Evolutionary conservation across 352 stramenopile genomes (phyloP).

Genomic region (Phytophthora sp.): DNA sequence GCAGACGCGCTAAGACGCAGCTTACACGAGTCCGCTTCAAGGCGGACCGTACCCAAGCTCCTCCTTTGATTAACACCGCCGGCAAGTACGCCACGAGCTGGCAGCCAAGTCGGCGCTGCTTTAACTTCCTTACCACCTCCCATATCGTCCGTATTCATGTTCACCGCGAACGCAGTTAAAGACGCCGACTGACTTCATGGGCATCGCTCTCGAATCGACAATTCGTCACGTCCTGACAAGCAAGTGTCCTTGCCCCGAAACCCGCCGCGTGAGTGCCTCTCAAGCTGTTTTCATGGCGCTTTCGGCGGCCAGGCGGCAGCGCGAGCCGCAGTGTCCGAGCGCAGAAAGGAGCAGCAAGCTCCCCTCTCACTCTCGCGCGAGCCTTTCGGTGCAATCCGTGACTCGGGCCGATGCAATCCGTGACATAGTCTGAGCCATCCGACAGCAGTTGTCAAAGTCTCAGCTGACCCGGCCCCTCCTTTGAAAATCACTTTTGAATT

Average conservation of each 20-base stretch:
- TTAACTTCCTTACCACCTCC: conserved; percentile 11
- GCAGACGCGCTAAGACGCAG: conserved; percentile 13
- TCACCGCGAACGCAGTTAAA: background rate
- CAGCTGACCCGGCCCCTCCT: conserved; percentile 5
- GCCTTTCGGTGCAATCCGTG: conserved; percentile 42
- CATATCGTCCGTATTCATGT: background rate
- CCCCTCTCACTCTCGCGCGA: conserved; percentile 17
- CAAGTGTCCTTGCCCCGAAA: background rate
- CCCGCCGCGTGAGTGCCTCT: conserved; percentile 20
- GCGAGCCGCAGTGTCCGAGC: conserved; percentile 3
- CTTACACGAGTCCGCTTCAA: conserved; percentile 1
- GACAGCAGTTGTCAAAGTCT: conserved; percentile 28
- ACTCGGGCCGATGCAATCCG: no score
- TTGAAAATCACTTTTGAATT: conserved; percentile 39
- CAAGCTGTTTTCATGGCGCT: conserved; percentile 23
- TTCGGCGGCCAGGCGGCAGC: conserved; percentile 10
- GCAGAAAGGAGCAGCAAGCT: conserved; percentile 1
- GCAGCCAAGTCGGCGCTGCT: background rate
- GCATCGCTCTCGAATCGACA: background rate
- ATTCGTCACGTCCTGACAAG: conserved; percentile 7
- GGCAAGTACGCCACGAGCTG: background rate
- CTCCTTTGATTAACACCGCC: background rate
- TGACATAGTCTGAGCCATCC: conserved; percentile 44
- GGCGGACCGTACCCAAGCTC: conserved; percentile 1
- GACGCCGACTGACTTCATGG: background rate